Evolutionary conservation across 2,329 filamentous ascomycete species (phyloP).

Genomic region (Xylariaceae sp.): DNA sequence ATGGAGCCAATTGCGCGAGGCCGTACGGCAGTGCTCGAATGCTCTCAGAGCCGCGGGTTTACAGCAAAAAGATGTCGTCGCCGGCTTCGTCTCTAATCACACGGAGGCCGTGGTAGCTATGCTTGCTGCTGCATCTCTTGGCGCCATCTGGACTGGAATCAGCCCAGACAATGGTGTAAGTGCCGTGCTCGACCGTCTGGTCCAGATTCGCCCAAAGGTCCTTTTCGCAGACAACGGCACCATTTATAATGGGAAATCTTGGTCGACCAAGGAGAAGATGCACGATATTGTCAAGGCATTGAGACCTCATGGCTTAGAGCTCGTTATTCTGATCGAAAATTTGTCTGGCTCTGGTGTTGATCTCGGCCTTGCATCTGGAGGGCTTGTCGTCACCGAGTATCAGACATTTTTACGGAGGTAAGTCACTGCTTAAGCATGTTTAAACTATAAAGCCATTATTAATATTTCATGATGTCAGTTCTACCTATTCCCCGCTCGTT

Average conservation of each 20-base stretch:
- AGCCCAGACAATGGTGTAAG: conserved; percentile 90
- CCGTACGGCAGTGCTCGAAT: conserved; percentile 68
- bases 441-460: not conserved
- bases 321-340: conserved; percentile 71
- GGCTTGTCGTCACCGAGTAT: conserved; percentile 43
- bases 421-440: conserved; percentile 42
- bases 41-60: conserved; percentile 66
- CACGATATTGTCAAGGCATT: conserved; percentile 69
- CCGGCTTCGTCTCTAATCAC: conserved; percentile 84
- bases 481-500: conserved; percentile 43
- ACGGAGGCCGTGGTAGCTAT: conserved; percentile 82
- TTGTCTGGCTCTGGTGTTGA: conserved; percentile 43
- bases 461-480: conserved; percentile 18
- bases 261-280: conserved; percentile 76
- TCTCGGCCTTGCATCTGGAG: conserved; percentile 38
- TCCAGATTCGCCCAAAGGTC: conserved; percentile 77
- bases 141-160: conserved; percentile 89
- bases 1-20: conserved; percentile 77
- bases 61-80: conserved; percentile 51
- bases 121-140: conserved; percentile 76
- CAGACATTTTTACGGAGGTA: no score
- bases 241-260: conserved; percentile 86
- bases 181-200: conserved; percentile 81
- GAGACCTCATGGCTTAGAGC: conserved; percentile 54
- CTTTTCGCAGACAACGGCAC: conserved; percentile 86